Evolutionary conservation across 2,329 filamentous ascomycete species (phyloP), one percentile per base, ranked within the genome.

Genomic region (Rhexocercosporidium sp.): DNA sequence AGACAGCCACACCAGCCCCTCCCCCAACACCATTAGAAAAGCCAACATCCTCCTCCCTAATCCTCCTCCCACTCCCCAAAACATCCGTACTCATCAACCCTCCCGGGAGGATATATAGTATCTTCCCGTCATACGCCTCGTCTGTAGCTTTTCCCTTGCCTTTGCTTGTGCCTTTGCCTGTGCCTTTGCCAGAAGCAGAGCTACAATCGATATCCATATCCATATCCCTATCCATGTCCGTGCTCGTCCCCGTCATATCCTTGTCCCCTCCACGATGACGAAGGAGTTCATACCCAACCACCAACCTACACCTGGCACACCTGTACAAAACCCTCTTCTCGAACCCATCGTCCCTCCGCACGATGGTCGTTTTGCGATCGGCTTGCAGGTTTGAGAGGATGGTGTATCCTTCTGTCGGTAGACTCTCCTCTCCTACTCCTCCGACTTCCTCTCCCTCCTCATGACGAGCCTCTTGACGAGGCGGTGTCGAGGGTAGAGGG

Each of bases 281-380:
- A 16, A n/a, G 39, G 49, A 92, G 77, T 73, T 85, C 82, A 79
- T 92, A 92, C 31, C 86, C 90, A 53, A 91, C 81, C 0, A 85
- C 82, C 31, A 90, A 75, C 37, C 82, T 81, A 79, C 90, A 92
- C 65, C 89, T 79, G 14, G 81, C 83, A 78, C 90, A 92, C 25
- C 85, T 81, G 70, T 86, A 80, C 4, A 87, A 72, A 65, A 84
- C 81, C 20, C 90, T 79, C 80, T 90, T 91, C 80, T 92, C 90
- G 69, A 91, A 91, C 5, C 90, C 90, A 66, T 90, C 86, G 69
- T 84, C 82, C 12, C 85, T 81, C 1, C 84, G 79, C 7, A 90
- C 79, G 0, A 90, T 78, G 12, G 82, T 81, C 6, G 84, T 76
- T 46, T 82, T 82, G 0, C 79, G 76, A 66, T 87, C 85, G 0